A percentile compares a stretch with the other conserved stretches of the same genome.
Evolutionary conservation across 257 asterid genomes (phyloP).

Genomic region (Solanum pimpinellifolium): DNA sequence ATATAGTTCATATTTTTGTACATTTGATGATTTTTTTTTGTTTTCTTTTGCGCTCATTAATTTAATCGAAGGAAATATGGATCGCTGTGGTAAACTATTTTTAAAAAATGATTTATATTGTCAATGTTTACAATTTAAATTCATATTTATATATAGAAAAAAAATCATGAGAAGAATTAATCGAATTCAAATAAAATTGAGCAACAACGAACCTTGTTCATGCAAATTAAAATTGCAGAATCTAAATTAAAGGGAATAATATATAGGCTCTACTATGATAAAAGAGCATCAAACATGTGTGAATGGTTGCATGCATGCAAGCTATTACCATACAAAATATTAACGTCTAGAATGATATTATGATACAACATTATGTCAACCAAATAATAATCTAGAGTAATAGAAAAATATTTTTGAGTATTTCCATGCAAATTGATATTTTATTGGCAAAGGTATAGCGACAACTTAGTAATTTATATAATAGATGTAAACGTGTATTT

Average conservation of each 20-base stretch:
- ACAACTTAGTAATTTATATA: not conserved
- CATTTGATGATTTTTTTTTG: not conserved
- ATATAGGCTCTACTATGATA: not conserved
- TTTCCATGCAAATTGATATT: no score
- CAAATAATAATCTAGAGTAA: no score
- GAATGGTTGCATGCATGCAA: not conserved
- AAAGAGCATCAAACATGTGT: not conserved
- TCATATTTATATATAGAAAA: not conserved
- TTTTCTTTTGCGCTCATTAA: not conserved
- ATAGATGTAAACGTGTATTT: not conserved
- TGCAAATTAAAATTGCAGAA: not conserved
- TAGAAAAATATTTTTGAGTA: no score
- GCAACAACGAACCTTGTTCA: not conserved
- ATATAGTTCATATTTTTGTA: not conserved
- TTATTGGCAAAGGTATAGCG: not conserved
- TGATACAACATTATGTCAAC: not conserved
- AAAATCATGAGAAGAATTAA: no score
- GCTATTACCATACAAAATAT: not conserved
- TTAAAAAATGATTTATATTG: not conserved
- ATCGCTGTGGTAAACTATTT: not conserved
- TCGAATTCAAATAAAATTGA: not conserved
- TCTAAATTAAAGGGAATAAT: not conserved
- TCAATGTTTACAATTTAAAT: not conserved
- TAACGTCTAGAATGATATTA: not conserved
- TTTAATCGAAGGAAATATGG: not conserved